These are phyloP conservation scores for Elymus sibiricus DNA, from an alignment of 176 grass and related monocot species.

Conservation along the genomic window DNA sequence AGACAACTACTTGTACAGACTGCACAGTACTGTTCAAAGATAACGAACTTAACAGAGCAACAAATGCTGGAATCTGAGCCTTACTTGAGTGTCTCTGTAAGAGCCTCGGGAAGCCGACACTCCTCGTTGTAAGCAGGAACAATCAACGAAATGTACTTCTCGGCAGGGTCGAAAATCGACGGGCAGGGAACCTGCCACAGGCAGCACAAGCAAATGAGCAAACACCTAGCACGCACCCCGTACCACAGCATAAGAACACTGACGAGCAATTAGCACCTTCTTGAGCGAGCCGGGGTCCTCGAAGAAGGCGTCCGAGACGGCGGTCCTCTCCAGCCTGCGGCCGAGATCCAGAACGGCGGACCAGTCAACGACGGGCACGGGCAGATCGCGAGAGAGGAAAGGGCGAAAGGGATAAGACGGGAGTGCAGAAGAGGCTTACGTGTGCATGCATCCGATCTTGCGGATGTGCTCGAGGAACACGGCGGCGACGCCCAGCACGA, in stretches of 20 bases:
- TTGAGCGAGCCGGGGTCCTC: conserved; percentile 88
- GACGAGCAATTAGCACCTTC: conserved; percentile 47
- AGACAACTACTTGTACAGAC: not conserved
- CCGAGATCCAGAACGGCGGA: conserved; percentile 31
- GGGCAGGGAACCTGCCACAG: conserved; percentile 68
- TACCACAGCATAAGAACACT: not conserved
- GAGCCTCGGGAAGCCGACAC: conserved; percentile 64
- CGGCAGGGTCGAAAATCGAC: conserved; percentile 73
- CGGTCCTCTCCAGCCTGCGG: conserved; percentile 61
- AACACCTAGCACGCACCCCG: conserved; percentile 11
- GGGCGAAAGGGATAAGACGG: not conserved
- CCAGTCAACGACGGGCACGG: not conserved
- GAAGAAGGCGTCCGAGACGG: conserved; percentile 64
- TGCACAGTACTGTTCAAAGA: not conserved
- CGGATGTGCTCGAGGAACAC: conserved; percentile 87
- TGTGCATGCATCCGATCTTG: conserved; percentile 82
- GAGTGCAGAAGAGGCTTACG: conserved; percentile 33
- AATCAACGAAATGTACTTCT: conserved; percentile 89
- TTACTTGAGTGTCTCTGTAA: conserved; percentile 76
- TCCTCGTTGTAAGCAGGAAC: conserved; percentile 90
- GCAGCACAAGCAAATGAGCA: conserved; percentile 22
- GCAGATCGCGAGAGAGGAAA: not conserved
- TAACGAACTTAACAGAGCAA: not conserved
- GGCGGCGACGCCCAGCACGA: conserved; percentile 44
- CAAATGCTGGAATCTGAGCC: not conserved